Conservation (phyloP, 225 moss, liverwort and hornwort genomes). For the Thuidium tamariscinum region DNA sequence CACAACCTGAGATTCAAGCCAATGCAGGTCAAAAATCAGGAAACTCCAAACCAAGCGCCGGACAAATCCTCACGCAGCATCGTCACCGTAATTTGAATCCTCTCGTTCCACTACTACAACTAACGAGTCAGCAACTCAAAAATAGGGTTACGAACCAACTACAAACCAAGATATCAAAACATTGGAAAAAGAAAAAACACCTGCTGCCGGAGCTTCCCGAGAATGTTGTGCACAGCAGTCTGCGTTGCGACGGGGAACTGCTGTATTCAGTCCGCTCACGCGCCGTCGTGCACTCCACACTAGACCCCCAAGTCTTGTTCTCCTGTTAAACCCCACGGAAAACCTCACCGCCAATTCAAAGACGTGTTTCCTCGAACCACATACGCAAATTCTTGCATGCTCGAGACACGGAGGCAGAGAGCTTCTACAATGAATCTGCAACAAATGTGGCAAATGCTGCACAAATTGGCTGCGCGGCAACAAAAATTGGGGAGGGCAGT, state of each 20-base stretch:
- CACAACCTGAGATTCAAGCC: neutral
- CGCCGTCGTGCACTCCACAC: constrained; percentile 8
- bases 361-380: neutral
- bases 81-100: neutral
- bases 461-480: neutral
- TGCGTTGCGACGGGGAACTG: constrained; percentile 79
- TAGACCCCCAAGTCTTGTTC: neutral
- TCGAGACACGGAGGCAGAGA: neutral
- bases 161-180: neutral
- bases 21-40: neutral
- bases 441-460: neutral
- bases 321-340: neutral
- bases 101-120: neutral
- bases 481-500: neutral
- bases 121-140: neutral
- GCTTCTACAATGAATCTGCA: neutral
- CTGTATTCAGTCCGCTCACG: constrained; percentile 89
- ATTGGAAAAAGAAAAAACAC: neutral
- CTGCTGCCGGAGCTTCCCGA: constrained; percentile 75
- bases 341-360: neutral
- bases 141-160: neutral
- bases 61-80: neutral
- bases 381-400: neutral
- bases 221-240: constrained; percentile 60
- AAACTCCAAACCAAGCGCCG: neutral